These are phyloP conservation scores for Neonectria ditissima DNA, from an alignment of 2,329 filamentous ascomycete genomes.

Conservation along the genomic window DNA sequence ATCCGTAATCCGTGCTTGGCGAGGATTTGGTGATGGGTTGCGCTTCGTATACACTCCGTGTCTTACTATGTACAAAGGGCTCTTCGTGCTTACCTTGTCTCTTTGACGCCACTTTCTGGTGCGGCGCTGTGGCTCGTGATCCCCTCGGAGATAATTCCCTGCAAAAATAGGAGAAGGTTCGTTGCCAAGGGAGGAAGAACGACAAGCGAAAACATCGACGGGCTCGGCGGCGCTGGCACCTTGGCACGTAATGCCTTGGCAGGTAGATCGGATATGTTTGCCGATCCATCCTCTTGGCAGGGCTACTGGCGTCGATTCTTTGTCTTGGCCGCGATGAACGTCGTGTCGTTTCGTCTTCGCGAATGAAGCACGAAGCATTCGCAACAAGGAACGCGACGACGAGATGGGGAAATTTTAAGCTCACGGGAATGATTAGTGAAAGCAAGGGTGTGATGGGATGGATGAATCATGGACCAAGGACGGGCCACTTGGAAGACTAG, in stretches of 20 bases:
- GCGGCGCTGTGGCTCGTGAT: constrained; percentile 12
- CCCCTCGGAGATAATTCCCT: constrained; percentile 11
- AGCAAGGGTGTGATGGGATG: constrained; percentile 15
- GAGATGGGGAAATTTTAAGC: constrained; percentile 17
- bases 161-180: constrained; percentile 4
- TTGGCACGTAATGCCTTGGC: constrained; percentile 41
- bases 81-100: background rate
- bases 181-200: background rate
- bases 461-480: background rate
- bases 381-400: background rate
- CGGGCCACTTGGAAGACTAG: background rate
- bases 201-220: background rate
- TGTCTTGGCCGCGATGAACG: constrained; percentile 8
- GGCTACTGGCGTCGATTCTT: constrained; percentile 19
- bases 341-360: background rate
- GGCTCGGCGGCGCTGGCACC: constrained; percentile 14
- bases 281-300: constrained; percentile 45
- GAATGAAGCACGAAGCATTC: background rate
- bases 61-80: no score
- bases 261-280: constrained; percentile 42
- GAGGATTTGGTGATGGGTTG: background rate
- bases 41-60: no score
- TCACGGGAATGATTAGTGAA: constrained; percentile 9
- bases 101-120: background rate
- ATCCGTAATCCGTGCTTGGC: background rate